phyloP scores from a whole-genome alignment of 2,329 filamentous ascomycete species.

The Ophiocordyceps camponoti-saundersi region DNA sequence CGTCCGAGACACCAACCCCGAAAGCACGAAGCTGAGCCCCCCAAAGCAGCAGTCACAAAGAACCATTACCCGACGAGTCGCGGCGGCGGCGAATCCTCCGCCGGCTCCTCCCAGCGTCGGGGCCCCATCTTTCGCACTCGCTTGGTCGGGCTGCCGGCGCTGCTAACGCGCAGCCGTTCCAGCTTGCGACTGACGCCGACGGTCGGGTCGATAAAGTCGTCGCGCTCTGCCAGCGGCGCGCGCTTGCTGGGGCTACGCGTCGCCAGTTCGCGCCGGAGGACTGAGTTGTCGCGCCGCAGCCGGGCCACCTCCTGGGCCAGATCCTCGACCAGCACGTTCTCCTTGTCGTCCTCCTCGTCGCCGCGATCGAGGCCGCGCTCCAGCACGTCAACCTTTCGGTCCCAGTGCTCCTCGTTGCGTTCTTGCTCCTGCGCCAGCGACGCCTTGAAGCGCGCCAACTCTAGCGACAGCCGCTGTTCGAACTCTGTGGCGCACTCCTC shows the following conservation, averaged over 20 bases:
- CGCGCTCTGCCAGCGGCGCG: slow-evolving; percentile 34
- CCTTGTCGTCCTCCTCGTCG: slow-evolving; percentile 41
- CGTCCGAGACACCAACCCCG: neutral
- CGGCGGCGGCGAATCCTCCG: slow-evolving; percentile 11
- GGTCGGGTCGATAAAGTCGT: slow-evolving; percentile 20
- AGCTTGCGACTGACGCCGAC: slow-evolving; percentile 26
- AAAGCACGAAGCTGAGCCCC: neutral
- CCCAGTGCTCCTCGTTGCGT: slow-evolving; percentile 66
- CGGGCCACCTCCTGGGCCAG: slow-evolving; percentile 56
- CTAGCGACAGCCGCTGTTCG: slow-evolving; percentile 57
- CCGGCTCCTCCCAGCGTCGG: slow-evolving; percentile 31
- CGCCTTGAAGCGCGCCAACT: slow-evolving; percentile 67
- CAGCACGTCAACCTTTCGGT: slow-evolving; percentile 62
- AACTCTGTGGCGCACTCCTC: slow-evolving; percentile 83
- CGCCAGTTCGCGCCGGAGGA: slow-evolving; percentile 48
- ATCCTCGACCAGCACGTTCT: slow-evolving; percentile 44
- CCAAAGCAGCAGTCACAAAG: neutral
- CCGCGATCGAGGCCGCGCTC: slow-evolving; percentile 28
- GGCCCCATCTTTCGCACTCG: slow-evolving; percentile 32
- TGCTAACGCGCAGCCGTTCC: slow-evolving; percentile 32
- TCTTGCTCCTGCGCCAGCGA: slow-evolving; percentile 66
- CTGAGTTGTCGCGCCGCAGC: slow-evolving; percentile 45
- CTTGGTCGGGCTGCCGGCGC: slow-evolving; percentile 24
- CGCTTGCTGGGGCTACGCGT: slow-evolving; percentile 47
- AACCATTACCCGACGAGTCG: neutral